Evolutionary conservation across 106 monocot genomes (phyloP).

Genomic region (Chionographis japonica): DNA sequence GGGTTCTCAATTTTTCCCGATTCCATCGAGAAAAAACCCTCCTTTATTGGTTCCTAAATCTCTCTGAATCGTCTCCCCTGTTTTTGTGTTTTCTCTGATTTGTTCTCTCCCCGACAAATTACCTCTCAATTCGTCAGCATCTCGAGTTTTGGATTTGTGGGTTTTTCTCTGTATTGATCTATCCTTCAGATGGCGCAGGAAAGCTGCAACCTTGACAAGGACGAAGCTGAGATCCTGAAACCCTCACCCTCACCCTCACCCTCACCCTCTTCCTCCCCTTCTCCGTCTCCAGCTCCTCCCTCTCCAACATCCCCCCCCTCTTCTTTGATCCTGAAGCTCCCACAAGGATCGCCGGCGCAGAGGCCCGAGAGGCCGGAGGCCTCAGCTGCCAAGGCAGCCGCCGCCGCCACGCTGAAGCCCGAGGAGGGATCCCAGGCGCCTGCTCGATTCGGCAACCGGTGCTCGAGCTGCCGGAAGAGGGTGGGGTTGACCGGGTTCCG

Average conservation of each 20-base stretch:
- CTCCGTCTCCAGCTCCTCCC: slow-evolving; percentile 23
- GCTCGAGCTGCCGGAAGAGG: slow-evolving; percentile 61
- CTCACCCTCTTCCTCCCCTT: slow-evolving; percentile 42
- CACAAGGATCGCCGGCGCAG: slow-evolving; percentile 22
- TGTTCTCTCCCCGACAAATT: not conserved
- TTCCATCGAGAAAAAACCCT: slow-evolving; percentile 1
- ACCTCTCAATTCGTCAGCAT: not conserved
- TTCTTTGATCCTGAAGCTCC: slow-evolving; percentile 36
- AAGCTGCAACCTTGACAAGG: slow-evolving; percentile 80
- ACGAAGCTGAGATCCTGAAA: slow-evolving; percentile 75
- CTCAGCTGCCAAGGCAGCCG: too few species aligned
- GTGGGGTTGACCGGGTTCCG: slow-evolving; percentile 83
- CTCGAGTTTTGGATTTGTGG: not conserved
- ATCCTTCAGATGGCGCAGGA: slow-evolving; percentile 62
- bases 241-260: slow-evolving; percentile 55
- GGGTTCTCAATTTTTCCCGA: not conserved
- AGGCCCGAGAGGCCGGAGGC: slow-evolving; percentile 10
- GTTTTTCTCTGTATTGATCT: too few species aligned
- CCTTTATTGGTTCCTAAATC: slow-evolving; percentile 1
- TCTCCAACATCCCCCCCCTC: slow-evolving; percentile 15
- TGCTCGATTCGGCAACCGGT: slow-evolving; percentile 33
- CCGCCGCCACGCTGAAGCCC: not conserved
- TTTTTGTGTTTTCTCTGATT: too few species aligned
- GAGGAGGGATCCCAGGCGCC: slow-evolving; percentile 11
- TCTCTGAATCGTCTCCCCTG: not conserved